These are phyloP conservation scores for Aureobasidium sp. DNA, from an alignment of 2,329 filamentous ascomycete genomes.

Conservation along the genomic window DNA sequence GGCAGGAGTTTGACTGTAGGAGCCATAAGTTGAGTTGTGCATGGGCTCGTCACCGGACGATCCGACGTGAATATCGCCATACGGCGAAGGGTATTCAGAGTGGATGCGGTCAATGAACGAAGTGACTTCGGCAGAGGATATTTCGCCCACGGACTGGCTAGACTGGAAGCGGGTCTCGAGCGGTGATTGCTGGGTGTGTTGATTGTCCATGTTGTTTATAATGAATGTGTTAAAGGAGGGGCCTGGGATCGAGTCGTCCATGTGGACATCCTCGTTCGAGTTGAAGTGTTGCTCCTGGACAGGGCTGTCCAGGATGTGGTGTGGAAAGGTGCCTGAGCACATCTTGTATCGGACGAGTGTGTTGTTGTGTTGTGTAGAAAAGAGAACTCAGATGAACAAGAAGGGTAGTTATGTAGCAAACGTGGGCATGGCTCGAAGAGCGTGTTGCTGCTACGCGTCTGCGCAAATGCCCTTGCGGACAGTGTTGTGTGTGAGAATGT, in stretches of 20 bases:
- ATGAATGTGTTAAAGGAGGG: not conserved
- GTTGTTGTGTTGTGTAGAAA: not conserved
- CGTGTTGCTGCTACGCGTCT: not conserved
- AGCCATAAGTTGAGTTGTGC: too few species aligned
- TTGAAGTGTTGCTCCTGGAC: not conserved
- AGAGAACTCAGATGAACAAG: not conserved
- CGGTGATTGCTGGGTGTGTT: not conserved
- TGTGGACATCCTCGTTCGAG: not conserved
- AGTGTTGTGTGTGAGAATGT: not conserved
- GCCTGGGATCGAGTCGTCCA: not conserved
- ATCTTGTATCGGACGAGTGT: not conserved
- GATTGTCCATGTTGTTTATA: not conserved
- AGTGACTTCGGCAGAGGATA: not conserved
- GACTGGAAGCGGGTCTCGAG: not conserved
- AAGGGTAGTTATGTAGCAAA: not conserved
- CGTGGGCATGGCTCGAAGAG: not conserved
- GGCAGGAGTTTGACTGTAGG: too few species aligned
- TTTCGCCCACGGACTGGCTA: too few species aligned
- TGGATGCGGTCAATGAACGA: not conserved
- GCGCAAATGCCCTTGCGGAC: not conserved
- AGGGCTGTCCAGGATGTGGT: not conserved
- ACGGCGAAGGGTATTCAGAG: not conserved
- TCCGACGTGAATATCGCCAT: not conserved
- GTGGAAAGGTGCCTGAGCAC: not conserved
- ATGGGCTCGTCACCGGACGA: too few species aligned